A percentile compares a stretch with the other conserved stretches of the same genome.
Evolutionary conservation across 345 rosid species (phyloP).

Genomic region (Linum lewisii): DNA sequence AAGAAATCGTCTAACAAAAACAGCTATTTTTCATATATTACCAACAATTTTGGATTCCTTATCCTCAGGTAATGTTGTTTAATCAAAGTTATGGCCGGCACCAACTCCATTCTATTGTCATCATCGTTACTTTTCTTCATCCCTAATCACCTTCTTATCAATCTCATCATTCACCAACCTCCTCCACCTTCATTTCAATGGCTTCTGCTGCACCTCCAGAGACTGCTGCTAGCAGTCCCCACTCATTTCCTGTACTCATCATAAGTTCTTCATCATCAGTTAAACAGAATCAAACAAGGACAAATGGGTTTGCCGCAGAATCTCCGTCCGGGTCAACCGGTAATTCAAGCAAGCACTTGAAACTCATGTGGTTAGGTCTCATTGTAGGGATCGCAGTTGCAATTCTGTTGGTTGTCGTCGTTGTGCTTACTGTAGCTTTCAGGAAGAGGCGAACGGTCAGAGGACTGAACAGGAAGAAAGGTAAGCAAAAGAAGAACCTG

Average conservation of each 20-base stretch:
- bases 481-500: background rate
- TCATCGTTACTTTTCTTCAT: no score
- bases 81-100: no score
- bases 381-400: constrained; percentile 18
- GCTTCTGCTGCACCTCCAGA: no score
- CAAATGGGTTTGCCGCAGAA: background rate
- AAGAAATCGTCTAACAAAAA: no score
- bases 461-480: constrained; percentile 5
- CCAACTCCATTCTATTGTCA: no score
- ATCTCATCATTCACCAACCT: no score
- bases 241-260: background rate
- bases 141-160: no score
- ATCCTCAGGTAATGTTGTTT: no score
- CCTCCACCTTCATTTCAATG: no score
- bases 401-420: constrained; percentile 6
- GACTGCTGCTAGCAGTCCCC: no score
- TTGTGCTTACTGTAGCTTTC: constrained; percentile 19
- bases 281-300: background rate
- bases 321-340: background rate
- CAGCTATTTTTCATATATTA: no score
- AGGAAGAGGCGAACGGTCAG: constrained; percentile 23
- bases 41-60: no score
- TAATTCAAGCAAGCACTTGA: background rate
- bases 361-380: constrained; percentile 16
- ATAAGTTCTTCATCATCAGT: background rate